Evolutionary conservation across 2,329 filamentous ascomycete genomes (phyloP).

Genomic region (Penicillium hesseltinei): DNA sequence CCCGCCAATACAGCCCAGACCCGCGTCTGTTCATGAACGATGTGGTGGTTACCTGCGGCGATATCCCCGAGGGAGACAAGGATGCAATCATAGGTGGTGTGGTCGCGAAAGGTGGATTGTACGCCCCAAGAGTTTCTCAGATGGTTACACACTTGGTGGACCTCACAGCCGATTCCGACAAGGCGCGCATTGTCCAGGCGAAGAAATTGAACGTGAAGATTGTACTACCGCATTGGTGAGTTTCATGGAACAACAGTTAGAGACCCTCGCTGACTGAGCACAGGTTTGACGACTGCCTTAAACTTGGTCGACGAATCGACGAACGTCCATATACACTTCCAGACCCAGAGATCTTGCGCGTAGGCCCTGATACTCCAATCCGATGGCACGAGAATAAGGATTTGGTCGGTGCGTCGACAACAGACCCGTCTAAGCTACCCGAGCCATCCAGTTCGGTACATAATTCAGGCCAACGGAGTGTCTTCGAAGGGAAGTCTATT

Average conservation of each 20-base stretch:
- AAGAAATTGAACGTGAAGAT: slow-evolving; percentile 74
- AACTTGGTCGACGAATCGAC: slow-evolving; percentile 84
- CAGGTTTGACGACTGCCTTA: slow-evolving; percentile 96
- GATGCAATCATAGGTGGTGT: slow-evolving; percentile 90
- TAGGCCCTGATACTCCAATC: slow-evolving; percentile 55
- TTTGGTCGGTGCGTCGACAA: slow-evolving; percentile 65
- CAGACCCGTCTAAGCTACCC: slow-evolving; percentile 45
- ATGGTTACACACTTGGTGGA: slow-evolving; percentile 87
- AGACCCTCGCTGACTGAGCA: slow-evolving; percentile 19
- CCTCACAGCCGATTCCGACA: slow-evolving; percentile 69
- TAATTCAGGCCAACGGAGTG: slow-evolving; percentile 57
- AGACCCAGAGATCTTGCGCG: slow-evolving; percentile 75
- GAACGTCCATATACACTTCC: slow-evolving; percentile 84
- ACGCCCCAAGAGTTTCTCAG: slow-evolving; percentile 68
- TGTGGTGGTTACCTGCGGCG: slow-evolving; percentile 76
- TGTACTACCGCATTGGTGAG: slow-evolving; percentile 86
- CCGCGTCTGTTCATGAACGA: slow-evolving; percentile 86
- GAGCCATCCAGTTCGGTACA: slow-evolving; percentile 29
- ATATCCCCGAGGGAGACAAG: slow-evolving; percentile 80
- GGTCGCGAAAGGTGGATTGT: slow-evolving; percentile 82
- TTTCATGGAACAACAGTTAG: neutral
- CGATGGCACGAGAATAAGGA: slow-evolving; percentile 58
- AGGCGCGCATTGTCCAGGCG: slow-evolving; percentile 55
- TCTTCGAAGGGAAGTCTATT: slow-evolving; percentile 75
- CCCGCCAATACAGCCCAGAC: slow-evolving; percentile 85